Percentiles rank a stretch among this genome's conserved stretches.
Evolutionary conservation across 306 rosid genomes (phyloP).

Genomic region (Glycine soja): DNA sequence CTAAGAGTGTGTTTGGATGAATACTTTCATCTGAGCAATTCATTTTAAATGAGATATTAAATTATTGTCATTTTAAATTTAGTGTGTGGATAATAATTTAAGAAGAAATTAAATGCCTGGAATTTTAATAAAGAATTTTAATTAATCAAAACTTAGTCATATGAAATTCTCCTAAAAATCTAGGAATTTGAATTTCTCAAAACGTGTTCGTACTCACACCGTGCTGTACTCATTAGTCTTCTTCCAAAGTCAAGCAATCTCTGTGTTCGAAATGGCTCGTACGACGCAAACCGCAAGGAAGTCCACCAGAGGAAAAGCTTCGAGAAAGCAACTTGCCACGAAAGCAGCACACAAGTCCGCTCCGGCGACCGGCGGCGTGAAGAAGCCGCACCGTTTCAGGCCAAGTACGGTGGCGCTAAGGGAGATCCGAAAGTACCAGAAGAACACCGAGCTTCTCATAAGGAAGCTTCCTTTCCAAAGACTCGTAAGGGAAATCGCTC

Average conservation of each 20-base stretch:
- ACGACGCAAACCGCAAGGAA: slow-evolving; percentile 73
- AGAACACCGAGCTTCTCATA: slow-evolving; percentile 76
- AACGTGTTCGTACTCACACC: too few relatives aligned
- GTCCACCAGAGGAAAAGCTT: slow-evolving; percentile 79
- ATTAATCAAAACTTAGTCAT: too few relatives aligned
- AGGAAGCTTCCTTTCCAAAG: slow-evolving; percentile 79
- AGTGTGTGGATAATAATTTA: too few relatives aligned
- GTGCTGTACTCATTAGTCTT: too few relatives aligned
- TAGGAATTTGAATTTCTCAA: too few relatives aligned
- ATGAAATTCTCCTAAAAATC: too few relatives aligned
- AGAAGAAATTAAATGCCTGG: too few relatives aligned
- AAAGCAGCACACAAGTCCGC: slow-evolving; percentile 78
- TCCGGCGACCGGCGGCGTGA: slow-evolving; percentile 84
- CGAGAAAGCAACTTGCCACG: slow-evolving; percentile 75
- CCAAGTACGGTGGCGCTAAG: slow-evolving; percentile 75
- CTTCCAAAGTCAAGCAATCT: not conserved
- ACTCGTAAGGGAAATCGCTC: slow-evolving; percentile 84
- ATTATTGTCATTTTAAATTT: too few relatives aligned
- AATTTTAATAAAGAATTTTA: too few relatives aligned
- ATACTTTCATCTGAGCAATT: too few relatives aligned
- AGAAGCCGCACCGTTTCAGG: slow-evolving; percentile 82
- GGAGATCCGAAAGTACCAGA: slow-evolving; percentile 75
- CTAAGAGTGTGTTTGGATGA: too few relatives aligned
- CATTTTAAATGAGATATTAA: too few relatives aligned
- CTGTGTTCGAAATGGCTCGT: slow-evolving; percentile 55